These are phyloP conservation scores for Auriculariales sp. DNA, from an alignment of 768 basidiomycete species.

Conservation along the genomic window DNA sequence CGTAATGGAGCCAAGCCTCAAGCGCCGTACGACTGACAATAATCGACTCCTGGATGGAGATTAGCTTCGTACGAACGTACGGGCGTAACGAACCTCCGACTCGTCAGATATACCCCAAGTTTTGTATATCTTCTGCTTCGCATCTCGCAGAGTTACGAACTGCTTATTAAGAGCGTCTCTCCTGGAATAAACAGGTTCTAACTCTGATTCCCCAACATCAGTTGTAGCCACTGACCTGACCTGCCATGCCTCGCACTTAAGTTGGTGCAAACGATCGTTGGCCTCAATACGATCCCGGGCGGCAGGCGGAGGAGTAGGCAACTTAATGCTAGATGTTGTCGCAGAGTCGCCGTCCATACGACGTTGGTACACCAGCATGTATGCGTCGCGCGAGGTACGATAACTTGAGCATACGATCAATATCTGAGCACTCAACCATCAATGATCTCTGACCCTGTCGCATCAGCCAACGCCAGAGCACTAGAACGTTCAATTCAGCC, in stretches of 20 bases:
- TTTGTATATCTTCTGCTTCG: conserved; percentile 45
- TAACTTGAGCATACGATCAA: conserved; percentile 27
- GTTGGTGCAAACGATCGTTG: conserved; percentile 41
- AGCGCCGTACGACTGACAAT: conserved; percentile 49
- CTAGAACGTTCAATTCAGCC: too few species aligned
- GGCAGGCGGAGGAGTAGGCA: conserved; percentile 35
- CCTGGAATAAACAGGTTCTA: conserved; percentile 18
- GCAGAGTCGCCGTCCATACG: conserved; percentile 10
- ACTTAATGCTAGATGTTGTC: too few species aligned
- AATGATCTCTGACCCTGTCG: too few species aligned
- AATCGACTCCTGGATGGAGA: conserved; percentile 29
- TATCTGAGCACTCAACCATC: too few species aligned
- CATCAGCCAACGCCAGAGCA: too few species aligned
- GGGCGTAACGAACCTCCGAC: conserved; percentile 27
- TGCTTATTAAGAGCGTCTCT: conserved; percentile 23
- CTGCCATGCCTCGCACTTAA: conserved; percentile 34
- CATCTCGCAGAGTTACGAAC: conserved; percentile 37
- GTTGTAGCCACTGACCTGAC: conserved; percentile 36
- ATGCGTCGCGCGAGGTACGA: conserved; percentile 72
- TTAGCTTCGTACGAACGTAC: background rate
- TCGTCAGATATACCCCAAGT: conserved; percentile 40
- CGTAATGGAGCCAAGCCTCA: conserved; percentile 41
- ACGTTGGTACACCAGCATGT: conserved; percentile 85
- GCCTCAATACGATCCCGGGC: conserved; percentile 38
- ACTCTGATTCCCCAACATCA: too few species aligned